Base-by-base conservation (phyloP, 176 grass and related monocot species). In the Carex parvula region DNA sequence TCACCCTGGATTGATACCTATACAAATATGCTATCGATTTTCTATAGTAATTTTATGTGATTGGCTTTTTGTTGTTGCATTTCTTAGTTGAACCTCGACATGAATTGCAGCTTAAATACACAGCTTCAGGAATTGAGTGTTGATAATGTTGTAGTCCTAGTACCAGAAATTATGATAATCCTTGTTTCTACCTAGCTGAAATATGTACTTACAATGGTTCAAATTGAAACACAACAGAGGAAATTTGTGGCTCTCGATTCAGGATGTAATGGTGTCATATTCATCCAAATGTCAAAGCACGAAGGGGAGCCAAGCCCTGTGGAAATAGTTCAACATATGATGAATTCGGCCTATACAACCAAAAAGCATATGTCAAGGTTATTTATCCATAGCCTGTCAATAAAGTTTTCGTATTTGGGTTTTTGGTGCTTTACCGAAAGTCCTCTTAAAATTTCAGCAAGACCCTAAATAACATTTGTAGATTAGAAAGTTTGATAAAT, bases 361-460 rank as follows among this genome's bases (percentile, higher is more conserved):
- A 88, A 85, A 82, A 98, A 98, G 87, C 91, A 98, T 86, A 98
- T 98, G 93, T 98, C 96, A 81, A 98, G 96, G 96, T 98, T 44
- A 76, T 44, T 86, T 84, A 84, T 81, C 57, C 67, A 20, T 44
- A 64, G 9, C 46, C 29, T 81, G 58, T 81, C 8, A 41, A 16
- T 63, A 60, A 53, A 29, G 48, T 30, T 76, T 29, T 55, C 4
- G 13, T 76, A 30, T 50, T 76, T 26, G 41, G 48, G 4, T 53
- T 54, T 76, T 30, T 55, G 44, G 48, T 17, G 46, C 24, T 71
- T 71, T 71, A 42, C 12, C 13, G 0, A 75, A 21, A 24, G n/a
- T 52, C 53, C 70, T 53, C 8, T 29, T 12, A 26, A 75, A 52
- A 53, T 13, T 16, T 53, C n/a, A 26, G 9, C 33, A 53, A 53